A percentile compares a stretch with the other conserved stretches of the same genome.
phyloP scores from a whole-genome alignment of 2,329 filamentous ascomycete species.

The Botrytis medusae region DNA sequence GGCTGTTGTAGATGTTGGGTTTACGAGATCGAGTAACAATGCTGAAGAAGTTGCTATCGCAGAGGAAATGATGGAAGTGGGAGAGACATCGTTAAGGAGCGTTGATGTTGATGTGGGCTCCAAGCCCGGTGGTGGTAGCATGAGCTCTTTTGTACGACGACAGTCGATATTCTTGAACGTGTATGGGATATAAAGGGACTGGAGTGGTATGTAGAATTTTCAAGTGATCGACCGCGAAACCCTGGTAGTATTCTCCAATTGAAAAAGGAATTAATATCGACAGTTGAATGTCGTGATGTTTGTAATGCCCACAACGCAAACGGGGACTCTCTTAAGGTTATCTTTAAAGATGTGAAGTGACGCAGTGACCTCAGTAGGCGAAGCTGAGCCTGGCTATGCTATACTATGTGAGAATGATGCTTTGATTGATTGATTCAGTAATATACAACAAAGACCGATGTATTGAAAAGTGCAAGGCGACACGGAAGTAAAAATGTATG shows the following conservation, averaged over 20 bases:
- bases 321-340: slow-evolving; percentile 18
- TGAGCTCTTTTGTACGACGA: slow-evolving; percentile 25
- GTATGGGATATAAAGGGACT: background rate
- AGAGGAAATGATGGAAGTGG: slow-evolving; percentile 29
- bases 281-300: background rate
- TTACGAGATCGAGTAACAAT: slow-evolving; percentile 38
- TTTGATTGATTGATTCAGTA: background rate
- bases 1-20: slow-evolving; percentile 35
- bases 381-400: background rate
- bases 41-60: slow-evolving; percentile 34
- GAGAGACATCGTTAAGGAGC: slow-evolving; percentile 30
- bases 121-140: slow-evolving; percentile 38
- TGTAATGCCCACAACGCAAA: background rate
- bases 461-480: background rate
- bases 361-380: slow-evolving; percentile 13
- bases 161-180: background rate
- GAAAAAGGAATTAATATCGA: background rate
- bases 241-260: background rate
- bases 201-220: background rate
- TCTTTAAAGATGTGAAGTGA: background rate
- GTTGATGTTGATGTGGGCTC: slow-evolving; percentile 31
- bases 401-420: background rate
- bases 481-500: background rate
- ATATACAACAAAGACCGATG: background rate
- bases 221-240: background rate